Evolutionary conservation across 345 rosid genomes (phyloP), one percentile per base, ranked within the genome.

Genomic region (Ceriops zippeliana): DNA sequence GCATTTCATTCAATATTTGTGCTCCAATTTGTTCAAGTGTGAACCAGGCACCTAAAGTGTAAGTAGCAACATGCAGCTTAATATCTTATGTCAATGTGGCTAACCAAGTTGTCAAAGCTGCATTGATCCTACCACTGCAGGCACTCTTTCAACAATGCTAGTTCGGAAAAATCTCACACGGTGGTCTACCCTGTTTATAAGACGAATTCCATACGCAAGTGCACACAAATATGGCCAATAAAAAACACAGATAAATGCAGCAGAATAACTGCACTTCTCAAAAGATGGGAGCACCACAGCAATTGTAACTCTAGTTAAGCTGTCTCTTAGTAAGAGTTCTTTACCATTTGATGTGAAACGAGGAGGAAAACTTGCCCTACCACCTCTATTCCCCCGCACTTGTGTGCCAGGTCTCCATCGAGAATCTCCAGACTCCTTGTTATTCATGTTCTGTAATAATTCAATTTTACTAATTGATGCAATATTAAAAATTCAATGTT

Each of bases 401-500:
- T 79, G 83, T 22, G 84, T 70, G 66, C 90, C 81, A 81, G 93
- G 75, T 77, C 83, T 87, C 93, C 90, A 79, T 54, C 80, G 90
- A 70, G 92, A 30, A 73, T 89, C 98, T 54, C 83, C 81, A 61
- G 89, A 69, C 79, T 85, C 97, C 86, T 77, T 87, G 82, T 70
- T 86, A 80, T 70, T 82, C 68, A 42, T 57, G 73, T 59, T 86
- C 97, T 89, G 91, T 68, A 77, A 52, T 9, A 74, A 61, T 56
- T 66, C 69, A 52, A 70, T 68, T 6, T 15, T 26, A 53, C 8
- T 24, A 66, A 60, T n/a, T 32, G 34, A 56, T 2, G 42, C 13
- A 58, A 58, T 72, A 61, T 13, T 22, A 62, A 63, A 76, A 60
- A 49, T 64, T 52, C 70, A 57, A 68, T 28, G 24, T 51, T 51